These are phyloP conservation scores for Castanea mollissima DNA, from an alignment of 306 rosid genomes.

Conservation along the genomic window DNA sequence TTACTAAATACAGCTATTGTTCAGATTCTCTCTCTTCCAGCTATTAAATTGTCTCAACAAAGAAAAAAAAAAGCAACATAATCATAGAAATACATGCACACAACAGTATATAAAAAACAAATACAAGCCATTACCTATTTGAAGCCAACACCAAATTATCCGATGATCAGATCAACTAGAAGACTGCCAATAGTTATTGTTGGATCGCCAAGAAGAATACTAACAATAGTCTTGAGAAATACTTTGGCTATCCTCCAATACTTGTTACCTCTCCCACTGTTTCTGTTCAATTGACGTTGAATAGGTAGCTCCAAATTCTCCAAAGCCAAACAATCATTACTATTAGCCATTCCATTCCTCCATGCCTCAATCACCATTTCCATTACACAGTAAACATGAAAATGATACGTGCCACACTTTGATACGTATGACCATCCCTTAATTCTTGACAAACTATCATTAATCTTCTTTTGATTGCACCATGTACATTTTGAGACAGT, in stretches of 20 bases:
- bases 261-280: background rate
- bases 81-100: too few species aligned
- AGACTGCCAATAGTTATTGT: too few species aligned
- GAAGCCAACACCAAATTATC: too few species aligned
- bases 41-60: too few species aligned
- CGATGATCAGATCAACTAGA: too few species aligned
- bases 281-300: background rate
- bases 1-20: too few species aligned
- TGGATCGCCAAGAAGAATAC: constrained; percentile 7
- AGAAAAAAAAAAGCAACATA: too few species aligned
- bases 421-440: constrained; percentile 24
- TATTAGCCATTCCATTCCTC: background rate
- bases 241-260: constrained; percentile 7
- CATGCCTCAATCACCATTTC: constrained; percentile 8
- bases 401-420: background rate
- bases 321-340: background rate
- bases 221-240: constrained; percentile 2
- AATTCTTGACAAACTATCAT: too few species aligned
- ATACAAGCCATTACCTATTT: too few species aligned
- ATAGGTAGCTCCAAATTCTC: constrained; percentile 10
- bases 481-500: background rate
- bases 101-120: too few species aligned
- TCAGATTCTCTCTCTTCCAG: too few species aligned
- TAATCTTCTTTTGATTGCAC: constrained; percentile 9
- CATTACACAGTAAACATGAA: constrained; percentile 12